These are phyloP conservation scores for Auricularia cornea DNA, from an alignment of 768 basidiomycete genomes.

Conservation along the genomic window DNA sequence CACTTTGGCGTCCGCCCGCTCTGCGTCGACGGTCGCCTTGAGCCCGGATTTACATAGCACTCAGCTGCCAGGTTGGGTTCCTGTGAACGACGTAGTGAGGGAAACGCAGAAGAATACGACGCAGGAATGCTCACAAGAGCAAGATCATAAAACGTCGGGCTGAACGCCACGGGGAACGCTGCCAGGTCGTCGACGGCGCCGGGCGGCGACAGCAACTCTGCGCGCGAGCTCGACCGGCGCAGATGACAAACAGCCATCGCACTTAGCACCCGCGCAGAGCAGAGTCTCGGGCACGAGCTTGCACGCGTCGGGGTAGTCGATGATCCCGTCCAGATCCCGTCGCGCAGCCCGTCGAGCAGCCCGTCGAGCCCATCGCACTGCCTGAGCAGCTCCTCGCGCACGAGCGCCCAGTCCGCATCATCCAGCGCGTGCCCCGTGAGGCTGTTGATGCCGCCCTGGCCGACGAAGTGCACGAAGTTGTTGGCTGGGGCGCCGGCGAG, in stretches of 20 bases:
- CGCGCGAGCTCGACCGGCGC: constrained; percentile 19
- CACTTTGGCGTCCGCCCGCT: too few relatives aligned
- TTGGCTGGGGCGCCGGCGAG: constrained; percentile 25
- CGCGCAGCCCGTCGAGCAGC: constrained; percentile 20
- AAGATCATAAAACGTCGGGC: too few relatives aligned
- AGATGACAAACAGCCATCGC: constrained; percentile 16
- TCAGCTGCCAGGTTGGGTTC: too few relatives aligned
- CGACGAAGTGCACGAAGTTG: constrained; percentile 5
- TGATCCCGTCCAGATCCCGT: too few relatives aligned
- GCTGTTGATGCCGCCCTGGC: too few relatives aligned
- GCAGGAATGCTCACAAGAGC: too few relatives aligned
- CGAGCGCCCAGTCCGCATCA: constrained; percentile 10
- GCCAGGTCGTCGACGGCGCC: constrained; percentile 15
- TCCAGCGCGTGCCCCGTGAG: too few relatives aligned
- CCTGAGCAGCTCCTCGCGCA: constrained; percentile 21
- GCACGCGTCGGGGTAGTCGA: constrained; percentile 20
- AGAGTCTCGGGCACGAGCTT: constrained; percentile 23
- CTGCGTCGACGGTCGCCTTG: too few relatives aligned
- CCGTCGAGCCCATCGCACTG: constrained; percentile 27
- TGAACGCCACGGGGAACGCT: neutral
- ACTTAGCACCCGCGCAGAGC: constrained; percentile 11
- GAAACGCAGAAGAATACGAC: too few relatives aligned
- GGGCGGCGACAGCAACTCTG: constrained; percentile 16
- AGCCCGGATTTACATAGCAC: too few relatives aligned
- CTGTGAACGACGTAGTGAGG: too few relatives aligned